Evolutionary conservation across 176 grass and related monocot species (phyloP).

Genomic region (Zea mays): DNA sequence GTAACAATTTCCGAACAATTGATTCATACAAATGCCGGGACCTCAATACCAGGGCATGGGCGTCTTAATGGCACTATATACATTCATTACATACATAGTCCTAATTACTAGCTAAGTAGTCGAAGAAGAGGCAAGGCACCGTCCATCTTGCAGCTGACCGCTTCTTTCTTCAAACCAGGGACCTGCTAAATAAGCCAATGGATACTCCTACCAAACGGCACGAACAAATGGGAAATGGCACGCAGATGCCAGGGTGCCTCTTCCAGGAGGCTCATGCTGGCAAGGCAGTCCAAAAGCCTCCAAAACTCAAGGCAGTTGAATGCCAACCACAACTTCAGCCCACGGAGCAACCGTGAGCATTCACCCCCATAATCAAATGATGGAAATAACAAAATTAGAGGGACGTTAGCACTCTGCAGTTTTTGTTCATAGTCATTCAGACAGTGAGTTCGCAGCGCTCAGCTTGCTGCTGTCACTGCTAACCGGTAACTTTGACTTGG

Average conservation of each 20-base stretch:
- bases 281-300: constrained; percentile 27
- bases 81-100: constrained; percentile 39
- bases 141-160: background rate
- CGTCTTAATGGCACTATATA: constrained; percentile 40
- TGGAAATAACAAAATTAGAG: constrained; percentile 34
- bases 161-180: constrained; percentile 16
- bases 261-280: constrained; percentile 27
- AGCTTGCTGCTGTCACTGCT: constrained; percentile 32
- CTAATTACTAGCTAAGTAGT: constrained; percentile 42
- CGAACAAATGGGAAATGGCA: background rate
- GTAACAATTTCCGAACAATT: constrained; percentile 32
- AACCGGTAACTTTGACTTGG: constrained; percentile 52
- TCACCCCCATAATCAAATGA: background rate
- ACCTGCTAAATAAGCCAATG: background rate
- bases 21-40: constrained; percentile 26
- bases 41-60: background rate
- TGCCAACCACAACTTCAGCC: background rate
- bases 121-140: background rate
- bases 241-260: constrained; percentile 26
- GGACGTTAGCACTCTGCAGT: constrained; percentile 36
- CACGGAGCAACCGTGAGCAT: constrained; percentile 16
- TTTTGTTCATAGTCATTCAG: constrained; percentile 35
- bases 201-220: background rate
- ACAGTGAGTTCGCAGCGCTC: constrained; percentile 37
- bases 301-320: constrained; percentile 27